A percentile compares a stretch with the other conserved stretches of the same genome.
Evolutionary conservation across 352 stramenopile species (phyloP).

Genomic region (Thraustochytrium sp.): DNA sequence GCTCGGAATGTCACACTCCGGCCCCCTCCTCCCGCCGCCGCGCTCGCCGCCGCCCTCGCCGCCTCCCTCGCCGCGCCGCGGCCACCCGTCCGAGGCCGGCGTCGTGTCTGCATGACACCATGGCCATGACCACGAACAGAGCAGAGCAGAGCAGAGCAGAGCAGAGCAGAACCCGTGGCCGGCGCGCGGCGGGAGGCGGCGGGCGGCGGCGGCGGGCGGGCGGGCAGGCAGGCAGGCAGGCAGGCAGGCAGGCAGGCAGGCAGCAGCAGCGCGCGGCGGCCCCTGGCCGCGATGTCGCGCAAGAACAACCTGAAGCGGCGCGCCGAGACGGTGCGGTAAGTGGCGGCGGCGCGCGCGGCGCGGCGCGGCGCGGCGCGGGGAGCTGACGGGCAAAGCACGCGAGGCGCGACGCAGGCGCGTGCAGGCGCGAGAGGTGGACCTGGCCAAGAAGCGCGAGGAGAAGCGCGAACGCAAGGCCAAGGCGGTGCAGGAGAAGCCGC

Average conservation of each 20-base stretch:
- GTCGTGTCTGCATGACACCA: no score
- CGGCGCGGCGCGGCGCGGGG: no score
- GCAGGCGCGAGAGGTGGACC: background rate
- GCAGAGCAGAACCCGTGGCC: no score
- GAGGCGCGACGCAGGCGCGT: constrained; percentile 36
- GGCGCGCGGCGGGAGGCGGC: no score
- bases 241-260: background rate
- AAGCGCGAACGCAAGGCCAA: background rate
- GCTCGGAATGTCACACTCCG: no score
- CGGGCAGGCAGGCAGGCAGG: background rate
- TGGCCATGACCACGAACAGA: no score
- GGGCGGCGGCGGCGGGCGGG: background rate
- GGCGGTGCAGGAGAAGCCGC: background rate
- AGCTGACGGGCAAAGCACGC: no score
- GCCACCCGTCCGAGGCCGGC: no score
- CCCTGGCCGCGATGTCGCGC: constrained; percentile 27
- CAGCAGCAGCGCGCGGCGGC: background rate
- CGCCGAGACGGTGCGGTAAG: constrained; percentile 14
- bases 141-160: no score
- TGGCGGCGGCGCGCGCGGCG: no score
- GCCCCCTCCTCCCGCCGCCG: background rate
- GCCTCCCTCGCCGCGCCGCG: no score
- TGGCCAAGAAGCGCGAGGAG: background rate
- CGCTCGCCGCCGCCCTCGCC: background rate
- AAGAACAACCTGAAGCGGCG: constrained; percentile 44